phyloP scores from a whole-genome alignment of 345 rosid genomes.

The Cardiospermum halicacabum region DNA sequence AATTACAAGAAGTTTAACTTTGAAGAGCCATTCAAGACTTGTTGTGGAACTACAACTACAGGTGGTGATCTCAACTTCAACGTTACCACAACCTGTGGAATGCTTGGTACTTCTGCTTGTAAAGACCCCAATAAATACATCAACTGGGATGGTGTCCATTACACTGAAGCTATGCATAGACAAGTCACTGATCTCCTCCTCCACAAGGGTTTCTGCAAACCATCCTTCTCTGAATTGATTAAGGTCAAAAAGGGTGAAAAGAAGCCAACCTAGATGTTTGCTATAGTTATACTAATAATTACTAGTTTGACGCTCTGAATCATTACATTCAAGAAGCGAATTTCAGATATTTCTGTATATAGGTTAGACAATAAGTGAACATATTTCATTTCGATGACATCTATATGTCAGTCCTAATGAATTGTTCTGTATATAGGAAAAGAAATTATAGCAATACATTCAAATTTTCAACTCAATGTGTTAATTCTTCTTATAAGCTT shows the following conservation, averaged over 20 bases:
- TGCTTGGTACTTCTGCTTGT: conserved; percentile 19
- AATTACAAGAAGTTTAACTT: conserved; percentile 20
- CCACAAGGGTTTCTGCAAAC: conserved; percentile 26
- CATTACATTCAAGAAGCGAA: conserved; percentile 13
- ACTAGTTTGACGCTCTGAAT: conserved; percentile 1
- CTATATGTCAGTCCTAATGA: too few species aligned
- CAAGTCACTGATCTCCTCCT: conserved; percentile 27
- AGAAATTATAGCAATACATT: too few species aligned
- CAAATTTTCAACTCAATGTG: too few species aligned
- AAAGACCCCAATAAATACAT: conserved; percentile 16
- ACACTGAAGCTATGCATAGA: conserved; percentile 36
- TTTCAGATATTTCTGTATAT: too few species aligned
- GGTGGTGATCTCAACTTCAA: conserved; percentile 36
- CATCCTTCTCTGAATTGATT: conserved; percentile 25
- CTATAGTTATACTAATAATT: too few species aligned
- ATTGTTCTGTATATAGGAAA: too few species aligned
- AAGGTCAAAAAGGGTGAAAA: neutral
- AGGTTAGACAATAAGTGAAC: too few species aligned
- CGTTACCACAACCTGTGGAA: conserved; percentile 28
- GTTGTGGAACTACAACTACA: conserved; percentile 44
- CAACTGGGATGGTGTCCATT: conserved; percentile 48
- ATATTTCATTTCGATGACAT: too few species aligned
- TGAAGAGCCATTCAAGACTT: conserved; percentile 29
- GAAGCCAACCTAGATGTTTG: too few species aligned
- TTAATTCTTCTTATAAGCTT: too few species aligned